A percentile compares a stretch with the other conserved stretches of the same genome.
These are phyloP conservation scores for Mycena belliarum DNA, from an alignment of 768 basidiomycete genomes.

Conservation along the genomic window DNA sequence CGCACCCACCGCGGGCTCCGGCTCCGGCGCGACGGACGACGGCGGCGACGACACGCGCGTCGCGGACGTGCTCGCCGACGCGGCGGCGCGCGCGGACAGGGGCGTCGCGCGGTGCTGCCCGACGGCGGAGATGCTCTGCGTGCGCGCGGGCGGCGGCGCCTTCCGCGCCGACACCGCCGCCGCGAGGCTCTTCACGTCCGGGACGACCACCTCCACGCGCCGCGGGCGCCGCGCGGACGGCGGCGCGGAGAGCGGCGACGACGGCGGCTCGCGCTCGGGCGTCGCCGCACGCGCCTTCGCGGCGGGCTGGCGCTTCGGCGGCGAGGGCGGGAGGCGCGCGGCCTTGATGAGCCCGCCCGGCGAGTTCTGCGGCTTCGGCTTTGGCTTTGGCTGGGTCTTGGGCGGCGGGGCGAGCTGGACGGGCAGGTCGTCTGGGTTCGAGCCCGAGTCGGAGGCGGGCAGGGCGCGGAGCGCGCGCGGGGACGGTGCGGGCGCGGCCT, in stretches of 20 bases:
- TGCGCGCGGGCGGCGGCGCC: neutral
- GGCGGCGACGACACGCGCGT: conserved; percentile 11
- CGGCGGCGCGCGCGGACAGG: conserved; percentile 3
- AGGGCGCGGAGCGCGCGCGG: neutral
- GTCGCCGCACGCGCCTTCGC: neutral
- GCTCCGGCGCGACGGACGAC: conserved; percentile 16
- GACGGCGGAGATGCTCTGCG: neutral
- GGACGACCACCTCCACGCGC: neutral
- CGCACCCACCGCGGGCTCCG: too few species aligned
- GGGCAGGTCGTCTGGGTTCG: conserved; percentile 4
- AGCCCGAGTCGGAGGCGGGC: neutral
- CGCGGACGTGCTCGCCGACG: neutral
- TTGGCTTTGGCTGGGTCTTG: too few species aligned
- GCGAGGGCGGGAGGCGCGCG: neutral
- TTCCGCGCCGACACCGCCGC: conserved; percentile 6
- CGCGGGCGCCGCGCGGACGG: neutral
- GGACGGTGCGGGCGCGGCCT: neutral
- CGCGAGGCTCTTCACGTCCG: neutral
- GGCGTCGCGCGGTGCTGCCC: conserved; percentile 5
- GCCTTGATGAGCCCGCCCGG: neutral
- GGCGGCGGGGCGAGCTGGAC: neutral
- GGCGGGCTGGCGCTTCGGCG: neutral
- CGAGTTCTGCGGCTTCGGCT: neutral
- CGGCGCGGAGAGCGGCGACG: conserved; percentile 12
- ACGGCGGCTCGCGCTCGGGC: conserved; percentile 9